Base-by-base conservation (phyloP, 495 filamentous ascomycete genomes). In the Xylaria cubensis region DNA sequence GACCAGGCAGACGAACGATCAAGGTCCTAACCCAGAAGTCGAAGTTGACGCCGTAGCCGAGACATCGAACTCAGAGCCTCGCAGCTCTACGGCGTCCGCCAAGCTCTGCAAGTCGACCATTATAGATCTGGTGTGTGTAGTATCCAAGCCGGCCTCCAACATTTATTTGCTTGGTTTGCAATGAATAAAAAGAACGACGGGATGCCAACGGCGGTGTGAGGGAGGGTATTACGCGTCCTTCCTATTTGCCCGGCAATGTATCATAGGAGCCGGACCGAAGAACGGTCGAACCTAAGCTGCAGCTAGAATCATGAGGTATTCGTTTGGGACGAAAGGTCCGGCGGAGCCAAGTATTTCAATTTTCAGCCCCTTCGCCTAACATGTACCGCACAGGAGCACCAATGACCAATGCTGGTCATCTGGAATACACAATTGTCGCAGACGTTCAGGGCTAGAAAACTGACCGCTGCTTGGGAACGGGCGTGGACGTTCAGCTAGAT, bases 91-190 rank as follows among this genome's bases (percentile, higher is more conserved):
- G n/a, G 58, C 39, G 39, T 19, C 32, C 34, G 58, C 58, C 58
- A 39, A 61, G 58, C 34, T 61, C 58, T 61, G 58, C 58, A 61
- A 61, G 58, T 61, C 32, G 58, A 61, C 58, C 17, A 21, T 61
- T 61, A 3, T 17, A 61, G 58, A 61, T 10, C 29, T 9, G 10
- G 32, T 61, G 58, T 59, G 58, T 7, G 58, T 39, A 21, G 58
- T 39, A 61, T 34, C 17, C 34, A 21, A 61, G 58, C 2, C 34
- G 58, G n/a, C 58, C 32, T 61, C 58, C 58, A 36, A 39, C 17
- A 19, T 13, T 39, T 19, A 34, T 61, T 19, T 61, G 10, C 53
- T 29, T 13, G 53, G 53, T 19, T 17, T 17, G 53, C 21, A 32
- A 39, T 39, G 34, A 13, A 50, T 8, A 21, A 7, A 6, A 1